Evolutionary conservation across 202 grass and related monocot species (phyloP).

Genomic region (Alloteropsis angusta): DNA sequence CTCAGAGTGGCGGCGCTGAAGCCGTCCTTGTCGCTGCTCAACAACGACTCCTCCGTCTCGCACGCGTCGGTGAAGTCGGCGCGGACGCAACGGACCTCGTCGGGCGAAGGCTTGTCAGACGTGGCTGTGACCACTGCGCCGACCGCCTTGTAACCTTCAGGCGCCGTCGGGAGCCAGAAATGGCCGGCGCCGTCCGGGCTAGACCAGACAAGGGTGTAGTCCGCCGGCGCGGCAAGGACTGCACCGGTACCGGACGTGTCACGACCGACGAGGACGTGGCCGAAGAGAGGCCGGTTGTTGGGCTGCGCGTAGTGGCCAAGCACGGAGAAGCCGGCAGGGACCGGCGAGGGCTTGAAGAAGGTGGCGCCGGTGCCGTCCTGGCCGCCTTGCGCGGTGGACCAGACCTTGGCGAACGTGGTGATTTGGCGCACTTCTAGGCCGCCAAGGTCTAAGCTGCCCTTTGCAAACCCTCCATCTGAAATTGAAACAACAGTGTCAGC

Average conservation of each 20-base stretch:
- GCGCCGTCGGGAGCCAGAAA: slow-evolving; percentile 70
- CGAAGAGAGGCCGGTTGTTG: slow-evolving; percentile 56
- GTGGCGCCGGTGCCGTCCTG: slow-evolving; percentile 39
- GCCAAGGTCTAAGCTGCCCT: slow-evolving; percentile 50
- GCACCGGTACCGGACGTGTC: slow-evolving; percentile 5
- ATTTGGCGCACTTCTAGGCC: slow-evolving; percentile 47
- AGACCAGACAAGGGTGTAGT: slow-evolving; percentile 68
- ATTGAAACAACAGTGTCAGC: not conserved
- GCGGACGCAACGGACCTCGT: slow-evolving; percentile 54
- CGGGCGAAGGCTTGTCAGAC: slow-evolving; percentile 38
- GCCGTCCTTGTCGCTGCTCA: slow-evolving; percentile 39
- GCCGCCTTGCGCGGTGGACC: slow-evolving; percentile 52
- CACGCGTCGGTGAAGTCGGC: slow-evolving; percentile 58
- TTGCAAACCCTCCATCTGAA: slow-evolving; percentile 61
- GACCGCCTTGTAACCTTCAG: slow-evolving; percentile 50
- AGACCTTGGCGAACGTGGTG: slow-evolving; percentile 57
- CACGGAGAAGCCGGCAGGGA: slow-evolving; percentile 46
- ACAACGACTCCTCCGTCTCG: slow-evolving; percentile 49
- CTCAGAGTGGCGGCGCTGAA: slow-evolving; percentile 33
- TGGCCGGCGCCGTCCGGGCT: slow-evolving; percentile 46
- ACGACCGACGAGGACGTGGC: slow-evolving; percentile 45
- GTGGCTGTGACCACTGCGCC: slow-evolving; percentile 46
- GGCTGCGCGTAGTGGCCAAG: slow-evolving; percentile 67
- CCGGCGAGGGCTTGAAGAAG: slow-evolving; percentile 49
- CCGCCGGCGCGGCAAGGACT: slow-evolving; percentile 41